Conservation (phyloP, 1,284 basidiomycete species). For the Schizophyllum amplum region DNA sequence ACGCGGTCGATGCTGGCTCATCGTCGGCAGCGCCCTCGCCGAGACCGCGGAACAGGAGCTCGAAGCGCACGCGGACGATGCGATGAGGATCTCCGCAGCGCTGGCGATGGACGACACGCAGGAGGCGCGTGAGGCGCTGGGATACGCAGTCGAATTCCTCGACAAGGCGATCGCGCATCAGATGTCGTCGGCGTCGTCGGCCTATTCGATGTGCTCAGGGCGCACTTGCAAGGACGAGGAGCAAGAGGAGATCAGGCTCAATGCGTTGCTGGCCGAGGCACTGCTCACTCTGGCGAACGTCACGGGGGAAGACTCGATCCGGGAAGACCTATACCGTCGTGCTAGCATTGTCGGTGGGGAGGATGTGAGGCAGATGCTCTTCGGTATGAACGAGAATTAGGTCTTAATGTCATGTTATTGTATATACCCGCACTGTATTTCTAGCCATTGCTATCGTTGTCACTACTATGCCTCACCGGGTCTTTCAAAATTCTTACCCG, state of each 20-base stretch:
- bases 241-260: conserved; percentile 27
- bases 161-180: conserved; percentile 30
- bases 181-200: conserved; percentile 11
- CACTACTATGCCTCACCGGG: no score
- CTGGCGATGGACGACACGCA: conserved; percentile 36
- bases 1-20: conserved; percentile 44
- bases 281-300: conserved; percentile 48
- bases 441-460: not conserved
- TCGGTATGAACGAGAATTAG: not conserved
- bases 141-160: conserved; percentile 39
- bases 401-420: not conserved
- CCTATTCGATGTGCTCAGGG: not conserved
- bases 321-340: conserved; percentile 39
- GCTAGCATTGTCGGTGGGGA: conserved; percentile 18
- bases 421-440: not conserved
- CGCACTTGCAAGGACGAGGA: conserved; percentile 12
- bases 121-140: conserved; percentile 40
- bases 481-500: no score
- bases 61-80: conserved; percentile 19
- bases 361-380: not conserved
- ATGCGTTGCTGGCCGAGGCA: conserved; percentile 39
- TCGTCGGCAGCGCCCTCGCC: conserved; percentile 38
- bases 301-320: conserved; percentile 33
- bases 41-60: conserved; percentile 41
- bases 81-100: conserved; percentile 25